Evolutionary conservation across 331 rosid genomes (phyloP).

Genomic region (Pyracantha coccinea): DNA sequence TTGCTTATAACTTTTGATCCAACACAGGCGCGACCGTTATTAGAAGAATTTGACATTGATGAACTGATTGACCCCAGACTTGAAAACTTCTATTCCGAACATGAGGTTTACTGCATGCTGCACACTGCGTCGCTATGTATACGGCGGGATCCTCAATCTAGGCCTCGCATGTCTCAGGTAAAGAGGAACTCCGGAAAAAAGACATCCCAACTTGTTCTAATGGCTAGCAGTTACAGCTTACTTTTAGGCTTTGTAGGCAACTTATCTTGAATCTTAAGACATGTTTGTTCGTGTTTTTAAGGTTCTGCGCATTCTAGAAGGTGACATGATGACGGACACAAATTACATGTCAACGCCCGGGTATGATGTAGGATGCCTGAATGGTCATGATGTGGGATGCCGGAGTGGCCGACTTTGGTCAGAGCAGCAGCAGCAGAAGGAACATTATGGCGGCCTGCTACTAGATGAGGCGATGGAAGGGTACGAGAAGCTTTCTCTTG

Average conservation of each 20-base stretch:
- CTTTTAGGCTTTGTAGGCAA: neutral
- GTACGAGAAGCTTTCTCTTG: slow-evolving; percentile 60
- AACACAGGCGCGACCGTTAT: slow-evolving; percentile 68
- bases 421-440: slow-evolving; percentile 37
- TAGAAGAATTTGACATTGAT: slow-evolving; percentile 63
- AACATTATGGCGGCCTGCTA: slow-evolving; percentile 44
- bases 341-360: slow-evolving; percentile 57
- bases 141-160: slow-evolving; percentile 72
- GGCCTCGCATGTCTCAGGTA: slow-evolving; percentile 99
- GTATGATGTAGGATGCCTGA: slow-evolving; percentile 63
- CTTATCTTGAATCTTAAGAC: neutral
- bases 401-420: slow-evolving; percentile 67
- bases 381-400: slow-evolving; percentile 72
- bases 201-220: neutral
- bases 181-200: neutral
- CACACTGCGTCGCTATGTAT: slow-evolving; percentile 82
- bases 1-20: slow-evolving; percentile 14
- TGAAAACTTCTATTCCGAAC: slow-evolving; percentile 46
- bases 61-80: slow-evolving; percentile 75
- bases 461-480: slow-evolving; percentile 43
- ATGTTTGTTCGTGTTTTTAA: slow-evolving; percentile 10
- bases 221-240: neutral
- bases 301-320: slow-evolving; percentile 91
- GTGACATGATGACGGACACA: slow-evolving; percentile 81
- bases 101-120: slow-evolving; percentile 72